Conservation (phyloP, 2,329 filamentous ascomycete species). For the Exophiala lecanii-corni region DNA sequence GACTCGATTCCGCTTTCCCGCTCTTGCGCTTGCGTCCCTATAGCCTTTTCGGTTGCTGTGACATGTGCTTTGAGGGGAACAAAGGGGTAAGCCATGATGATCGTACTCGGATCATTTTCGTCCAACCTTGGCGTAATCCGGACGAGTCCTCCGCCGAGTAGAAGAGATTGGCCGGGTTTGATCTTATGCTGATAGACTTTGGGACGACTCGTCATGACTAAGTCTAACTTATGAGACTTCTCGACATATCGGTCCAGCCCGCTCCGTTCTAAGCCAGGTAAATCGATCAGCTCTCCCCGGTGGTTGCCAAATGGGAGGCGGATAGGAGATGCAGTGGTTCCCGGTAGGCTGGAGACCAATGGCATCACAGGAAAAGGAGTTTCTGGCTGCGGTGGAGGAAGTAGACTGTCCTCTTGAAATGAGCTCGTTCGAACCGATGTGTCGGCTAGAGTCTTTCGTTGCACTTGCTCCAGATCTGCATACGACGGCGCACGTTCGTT, state of each 20-base stretch:
- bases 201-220: constrained; percentile 76
- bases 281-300: constrained; percentile 85
- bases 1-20: constrained; percentile 59
- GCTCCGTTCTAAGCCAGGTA: constrained; percentile 77
- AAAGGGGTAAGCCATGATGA: constrained; percentile 81
- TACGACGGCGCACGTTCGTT: constrained; percentile 37
- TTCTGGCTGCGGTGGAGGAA: constrained; percentile 72
- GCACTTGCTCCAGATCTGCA: constrained; percentile 33
- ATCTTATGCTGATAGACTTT: constrained; percentile 68
- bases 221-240: constrained; percentile 58
- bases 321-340: constrained; percentile 93
- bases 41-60: constrained; percentile 74
- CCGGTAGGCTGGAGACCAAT: constrained; percentile 77
- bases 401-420: constrained; percentile 46
- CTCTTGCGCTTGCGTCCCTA: constrained; percentile 63
- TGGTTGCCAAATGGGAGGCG: constrained; percentile 78
- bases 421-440: constrained; percentile 13
- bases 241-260: constrained; percentile 67
- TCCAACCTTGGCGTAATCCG: constrained; percentile 67
- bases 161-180: constrained; percentile 70
- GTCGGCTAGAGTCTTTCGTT: constrained; percentile 24
- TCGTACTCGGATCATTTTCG: constrained; percentile 20
- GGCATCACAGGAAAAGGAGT: constrained; percentile 78
- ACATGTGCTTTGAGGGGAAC: constrained; percentile 72
- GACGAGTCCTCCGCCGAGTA: constrained; percentile 81